Conservation (phyloP, 1,139 yeast genomes). For the Sugiyamaella grinbergsii region DNA sequence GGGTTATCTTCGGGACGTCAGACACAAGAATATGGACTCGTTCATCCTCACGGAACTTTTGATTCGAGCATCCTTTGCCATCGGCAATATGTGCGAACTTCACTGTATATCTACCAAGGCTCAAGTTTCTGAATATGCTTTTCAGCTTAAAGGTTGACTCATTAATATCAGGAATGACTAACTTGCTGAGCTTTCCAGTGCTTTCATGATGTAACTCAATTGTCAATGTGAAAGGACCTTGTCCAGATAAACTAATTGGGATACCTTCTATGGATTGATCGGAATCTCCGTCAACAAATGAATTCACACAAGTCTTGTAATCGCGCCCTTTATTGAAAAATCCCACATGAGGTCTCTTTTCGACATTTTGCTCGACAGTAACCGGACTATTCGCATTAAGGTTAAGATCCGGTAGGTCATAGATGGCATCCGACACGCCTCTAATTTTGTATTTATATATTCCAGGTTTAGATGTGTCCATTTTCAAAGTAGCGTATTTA, state of each 20-base stretch:
- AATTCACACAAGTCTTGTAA: conserved; percentile 54
- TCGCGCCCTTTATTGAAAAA: conserved; percentile 54
- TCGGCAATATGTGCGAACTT: conserved; percentile 62
- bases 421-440: conserved; percentile 67
- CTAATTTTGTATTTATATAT: conserved; percentile 61
- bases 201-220: conserved; percentile 58
- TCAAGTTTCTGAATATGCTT: conserved; percentile 48
- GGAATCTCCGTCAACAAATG: conserved; percentile 32
- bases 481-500: conserved; percentile 50
- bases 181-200: conserved; percentile 50
- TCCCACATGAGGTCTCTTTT: conserved; percentile 58
- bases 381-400: conserved; percentile 44
- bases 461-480: conserved; percentile 51
- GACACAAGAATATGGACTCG: conserved; percentile 58
- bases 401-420: conserved; percentile 46
- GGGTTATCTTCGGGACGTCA: conserved; percentile 69
- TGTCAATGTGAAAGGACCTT: conserved; percentile 62
- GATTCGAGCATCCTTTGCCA: conserved; percentile 65
- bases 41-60: conserved; percentile 41
- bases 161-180: conserved; percentile 43
- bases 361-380: conserved; percentile 59
- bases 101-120: conserved; percentile 59
- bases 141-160: conserved; percentile 42
- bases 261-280: conserved; percentile 52
- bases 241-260: conserved; percentile 57